Base-by-base conservation (phyloP, 2,329 filamentous ascomycete genomes). In the Venturia oleaginea region DNA sequence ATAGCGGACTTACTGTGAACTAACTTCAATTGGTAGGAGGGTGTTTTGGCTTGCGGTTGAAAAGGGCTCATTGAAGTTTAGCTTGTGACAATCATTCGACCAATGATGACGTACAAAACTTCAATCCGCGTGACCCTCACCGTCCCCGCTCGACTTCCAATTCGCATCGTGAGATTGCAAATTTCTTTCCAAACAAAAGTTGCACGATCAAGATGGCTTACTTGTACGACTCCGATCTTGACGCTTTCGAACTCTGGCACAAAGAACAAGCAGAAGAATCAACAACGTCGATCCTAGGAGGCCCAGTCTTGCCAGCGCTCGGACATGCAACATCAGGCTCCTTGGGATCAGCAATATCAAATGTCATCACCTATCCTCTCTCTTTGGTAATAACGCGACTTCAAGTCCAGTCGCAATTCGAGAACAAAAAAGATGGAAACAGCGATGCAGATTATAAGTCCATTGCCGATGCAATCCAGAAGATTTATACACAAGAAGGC, bases 301-400 rank as follows among this genome's bases (percentile, higher is more conserved):
- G 78, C 2, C 79, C 82, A 27, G 80, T 80, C 0, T 75, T 94
- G 4, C 88, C 90, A 61, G 90, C 91, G 40, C 79, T 96, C 10
- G 89, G 90, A 55, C 91, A 96, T 78, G 92, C 90, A 63, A 75
- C 90, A 38, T 91, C 91, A 4, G 92, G 92, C 62, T 89, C 90
- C 5, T 79, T 86, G 0, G 91, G 91, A 42, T 89, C 90, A 0
- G 88, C 90, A 19, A 82, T 93, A 66, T 90, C 91, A 13, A 93
- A 92, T 69, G 81, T 91, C 59, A 76, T 86, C 64, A 86, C 90
- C 6, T 95, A 96, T 72, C 92, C 92, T 1, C 83, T 96, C 65
- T 89, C 91, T 70, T 83, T 95, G 54, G 85, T 94, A 67, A 88
- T 91, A 64, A 92, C 91, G 32, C 85, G 91, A 34, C 82, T 96